Percentiles rank a stretch among this genome's conserved stretches.
These are phyloP conservation scores for Capsicum pubescens DNA, from an alignment of 257 asterid genomes.

Conservation along the genomic window DNA sequence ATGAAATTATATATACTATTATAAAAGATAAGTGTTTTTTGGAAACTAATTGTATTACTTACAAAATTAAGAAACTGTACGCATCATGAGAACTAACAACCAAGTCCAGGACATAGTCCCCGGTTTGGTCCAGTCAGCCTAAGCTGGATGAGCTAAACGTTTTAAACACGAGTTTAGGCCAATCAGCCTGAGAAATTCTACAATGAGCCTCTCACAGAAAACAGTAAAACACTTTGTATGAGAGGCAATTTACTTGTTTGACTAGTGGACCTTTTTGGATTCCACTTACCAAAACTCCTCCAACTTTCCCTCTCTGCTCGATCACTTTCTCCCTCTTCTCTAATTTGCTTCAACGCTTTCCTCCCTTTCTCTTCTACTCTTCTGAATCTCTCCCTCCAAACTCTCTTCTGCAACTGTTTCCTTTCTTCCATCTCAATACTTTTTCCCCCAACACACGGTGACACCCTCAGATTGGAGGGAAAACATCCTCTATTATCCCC, in stretches of 20 bases:
- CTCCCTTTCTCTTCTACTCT: neutral
- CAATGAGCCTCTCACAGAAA: neutral
- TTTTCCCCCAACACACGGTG: neutral
- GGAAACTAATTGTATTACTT: neutral
- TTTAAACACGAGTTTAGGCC: neutral
- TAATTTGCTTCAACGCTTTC: slow-evolving; percentile 14
- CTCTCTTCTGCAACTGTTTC: slow-evolving; percentile 12
- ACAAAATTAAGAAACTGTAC: neutral
- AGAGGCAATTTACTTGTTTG: neutral
- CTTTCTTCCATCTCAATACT: neutral
- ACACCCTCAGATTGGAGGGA: slow-evolving; percentile 6
- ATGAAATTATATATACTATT: neutral
- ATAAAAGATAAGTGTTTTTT: neutral
- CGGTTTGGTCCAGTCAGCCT: neutral
- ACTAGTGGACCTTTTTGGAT: neutral
- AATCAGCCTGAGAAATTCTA: neutral
- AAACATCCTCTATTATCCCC: neutral
- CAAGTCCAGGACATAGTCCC: neutral
- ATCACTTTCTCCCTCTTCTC: slow-evolving; percentile 12
- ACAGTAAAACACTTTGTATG: neutral
- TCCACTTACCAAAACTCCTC: slow-evolving; percentile 11
- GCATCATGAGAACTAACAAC: neutral
- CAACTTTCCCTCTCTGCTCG: neutral
- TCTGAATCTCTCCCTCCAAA: slow-evolving; percentile 1
- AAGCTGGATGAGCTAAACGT: neutral